Conservation (phyloP, 768 basidiomycete species). For the Tephrocybe rancida region DNA sequence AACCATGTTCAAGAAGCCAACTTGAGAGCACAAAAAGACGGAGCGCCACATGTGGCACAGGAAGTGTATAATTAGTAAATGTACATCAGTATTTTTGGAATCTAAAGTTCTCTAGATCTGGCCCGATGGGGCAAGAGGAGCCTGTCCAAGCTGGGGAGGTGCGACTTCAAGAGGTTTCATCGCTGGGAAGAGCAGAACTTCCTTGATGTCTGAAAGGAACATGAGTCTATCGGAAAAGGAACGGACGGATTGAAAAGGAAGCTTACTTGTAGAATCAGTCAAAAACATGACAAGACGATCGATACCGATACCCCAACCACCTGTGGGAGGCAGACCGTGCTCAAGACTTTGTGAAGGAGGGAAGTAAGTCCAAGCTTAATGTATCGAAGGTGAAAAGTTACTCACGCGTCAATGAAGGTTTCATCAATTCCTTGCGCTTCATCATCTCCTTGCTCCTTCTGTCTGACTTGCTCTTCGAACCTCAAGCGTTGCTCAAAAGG, state of each 20-base stretch:
- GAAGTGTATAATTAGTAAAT: neutral
- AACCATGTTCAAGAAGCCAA: too few species aligned
- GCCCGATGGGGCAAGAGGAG: slow-evolving; percentile 29
- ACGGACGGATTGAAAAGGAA: neutral
- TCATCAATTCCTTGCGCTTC: slow-evolving; percentile 98
- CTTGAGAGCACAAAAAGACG: neutral
- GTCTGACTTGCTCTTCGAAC: slow-evolving; percentile 92
- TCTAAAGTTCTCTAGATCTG: slow-evolving; percentile 27
- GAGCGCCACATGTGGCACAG: neutral
- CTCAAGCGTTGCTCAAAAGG: slow-evolving; percentile 94
- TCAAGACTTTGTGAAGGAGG: slow-evolving; percentile 64
- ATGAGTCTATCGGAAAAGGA: neutral
- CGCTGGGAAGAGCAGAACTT: slow-evolving; percentile 94
- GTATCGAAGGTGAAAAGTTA: slow-evolving; percentile 17
- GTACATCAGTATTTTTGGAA: slow-evolving; percentile 6
- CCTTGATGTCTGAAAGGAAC: slow-evolving; percentile 80
- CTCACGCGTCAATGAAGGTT: slow-evolving; percentile 92
- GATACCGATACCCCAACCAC: slow-evolving; percentile 96
- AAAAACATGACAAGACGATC: slow-evolving; percentile 99
- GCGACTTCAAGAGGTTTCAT: slow-evolving; percentile 83
- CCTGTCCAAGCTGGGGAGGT: slow-evolving; percentile 21
- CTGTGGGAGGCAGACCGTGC: slow-evolving; percentile 96
- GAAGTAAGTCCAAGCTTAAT: slow-evolving; percentile 8
- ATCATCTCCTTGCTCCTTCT: slow-evolving; percentile 97
- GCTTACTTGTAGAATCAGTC: slow-evolving; percentile 89